Evolutionary conservation across 192 early-diverging fungal species (phyloP).

Genomic region (Spizellomyces punctatus): DNA sequence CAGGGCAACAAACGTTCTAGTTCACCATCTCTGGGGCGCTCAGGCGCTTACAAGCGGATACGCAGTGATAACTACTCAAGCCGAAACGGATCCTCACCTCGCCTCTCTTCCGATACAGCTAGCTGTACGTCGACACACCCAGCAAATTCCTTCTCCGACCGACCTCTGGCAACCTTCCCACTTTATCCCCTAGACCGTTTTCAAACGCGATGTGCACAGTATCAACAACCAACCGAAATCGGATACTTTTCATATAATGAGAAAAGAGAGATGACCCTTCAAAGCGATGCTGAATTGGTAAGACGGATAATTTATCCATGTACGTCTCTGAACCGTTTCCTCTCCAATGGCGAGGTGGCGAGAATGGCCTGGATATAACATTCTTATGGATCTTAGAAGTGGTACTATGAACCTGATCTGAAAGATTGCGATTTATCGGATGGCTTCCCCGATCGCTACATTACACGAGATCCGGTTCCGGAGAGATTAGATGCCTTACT

Average conservation of each 20-base stretch:
- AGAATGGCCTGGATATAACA: background rate
- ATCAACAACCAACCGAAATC: conserved; percentile 45
- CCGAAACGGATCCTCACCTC: too few relatives aligned
- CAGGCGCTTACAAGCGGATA: too few relatives aligned
- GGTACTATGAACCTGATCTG: conserved; percentile 24
- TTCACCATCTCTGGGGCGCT: too few relatives aligned
- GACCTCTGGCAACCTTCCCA: background rate
- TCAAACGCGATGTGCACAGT: conserved; percentile 23
- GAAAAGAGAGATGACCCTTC: conserved; percentile 20
- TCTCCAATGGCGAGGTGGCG: background rate
- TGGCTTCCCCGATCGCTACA: conserved; percentile 70
- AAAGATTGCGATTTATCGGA: conserved; percentile 46
- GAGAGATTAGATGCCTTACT: conserved; percentile 87
- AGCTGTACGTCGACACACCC: too few relatives aligned
- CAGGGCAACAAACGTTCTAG: too few relatives aligned
- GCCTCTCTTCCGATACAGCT: too few relatives aligned
- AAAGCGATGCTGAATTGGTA: conserved; percentile 31
- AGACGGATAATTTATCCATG: background rate
- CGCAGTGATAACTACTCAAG: too few relatives aligned
- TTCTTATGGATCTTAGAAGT: conserved; percentile 7
- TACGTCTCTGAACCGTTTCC: background rate
- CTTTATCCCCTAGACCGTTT: conserved; percentile 27
- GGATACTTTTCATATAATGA: conserved; percentile 43
- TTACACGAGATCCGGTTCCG: conserved; percentile 58
- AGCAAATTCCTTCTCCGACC: background rate